Conservation (phyloP, 2,329 filamentous ascomycete species). For the Hirsutella rhossiliensis region DNA sequence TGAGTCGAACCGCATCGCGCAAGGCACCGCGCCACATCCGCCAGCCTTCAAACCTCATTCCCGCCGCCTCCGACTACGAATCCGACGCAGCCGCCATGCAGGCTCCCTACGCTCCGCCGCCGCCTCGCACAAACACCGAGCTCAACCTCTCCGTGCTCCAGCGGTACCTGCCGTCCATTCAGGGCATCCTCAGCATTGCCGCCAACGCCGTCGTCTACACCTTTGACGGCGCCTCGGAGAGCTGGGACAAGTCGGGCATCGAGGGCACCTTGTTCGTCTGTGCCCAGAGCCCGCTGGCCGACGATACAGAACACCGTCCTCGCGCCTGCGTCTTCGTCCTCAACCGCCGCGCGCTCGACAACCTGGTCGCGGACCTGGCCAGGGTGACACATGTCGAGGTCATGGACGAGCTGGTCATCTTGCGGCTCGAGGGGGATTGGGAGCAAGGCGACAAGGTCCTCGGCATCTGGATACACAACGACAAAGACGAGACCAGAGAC, state of each 20-base stretch:
- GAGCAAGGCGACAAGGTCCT: slow-evolving; percentile 28
- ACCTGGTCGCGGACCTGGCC: slow-evolving; percentile 55
- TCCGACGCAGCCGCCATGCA: slow-evolving; percentile 43
- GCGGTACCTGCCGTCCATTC: slow-evolving; percentile 66
- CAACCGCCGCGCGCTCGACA: slow-evolving; percentile 59
- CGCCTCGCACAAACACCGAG: slow-evolving; percentile 63
- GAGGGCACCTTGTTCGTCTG: slow-evolving; percentile 89
- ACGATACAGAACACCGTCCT: slow-evolving; percentile 19
- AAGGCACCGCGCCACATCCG: slow-evolving; percentile 26
- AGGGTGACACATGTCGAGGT: slow-evolving; percentile 53
- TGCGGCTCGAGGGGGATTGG: slow-evolving; percentile 26
- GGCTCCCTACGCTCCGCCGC: slow-evolving; percentile 28
- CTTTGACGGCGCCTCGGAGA: slow-evolving; percentile 50
- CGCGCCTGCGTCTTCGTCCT: slow-evolving; percentile 56
- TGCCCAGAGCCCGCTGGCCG: slow-evolving; percentile 37
- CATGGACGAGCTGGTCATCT: slow-evolving; percentile 40
- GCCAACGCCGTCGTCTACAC: slow-evolving; percentile 80
- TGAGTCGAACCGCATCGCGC: slow-evolving; percentile 32
- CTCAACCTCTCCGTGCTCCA: slow-evolving; percentile 78
- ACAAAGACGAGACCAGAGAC: slow-evolving; percentile 30
- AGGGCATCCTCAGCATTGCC: slow-evolving; percentile 64
- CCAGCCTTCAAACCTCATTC: slow-evolving; percentile 26
- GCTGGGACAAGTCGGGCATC: slow-evolving; percentile 76
- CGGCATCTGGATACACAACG: slow-evolving; percentile 44
- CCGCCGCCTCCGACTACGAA: slow-evolving; percentile 48